Conservation (phyloP, 768 basidiomycete species). For the Collybia nuda region DNA sequence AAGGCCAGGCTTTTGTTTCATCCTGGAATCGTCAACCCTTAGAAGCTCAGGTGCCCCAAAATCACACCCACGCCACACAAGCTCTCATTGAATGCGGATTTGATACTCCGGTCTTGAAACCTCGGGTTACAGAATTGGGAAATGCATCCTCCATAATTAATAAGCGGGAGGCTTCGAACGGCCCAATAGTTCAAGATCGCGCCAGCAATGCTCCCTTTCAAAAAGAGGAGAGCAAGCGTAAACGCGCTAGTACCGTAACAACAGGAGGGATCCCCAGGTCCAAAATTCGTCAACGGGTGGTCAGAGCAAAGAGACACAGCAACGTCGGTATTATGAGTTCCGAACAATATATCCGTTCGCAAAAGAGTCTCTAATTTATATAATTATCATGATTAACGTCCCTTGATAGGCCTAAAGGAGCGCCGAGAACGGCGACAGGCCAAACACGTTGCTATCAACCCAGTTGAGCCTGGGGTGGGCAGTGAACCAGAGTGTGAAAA, state of each 20-base stretch:
- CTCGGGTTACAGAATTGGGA: conserved; percentile 30
- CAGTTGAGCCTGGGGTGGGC: conserved; percentile 18
- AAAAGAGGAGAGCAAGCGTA: conserved; percentile 1
- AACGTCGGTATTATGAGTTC: conserved; percentile 5
- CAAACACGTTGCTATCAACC: conserved; percentile 54
- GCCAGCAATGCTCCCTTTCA: not conserved
- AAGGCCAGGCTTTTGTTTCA: conserved; percentile 31
- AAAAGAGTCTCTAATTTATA: conserved; percentile 24
- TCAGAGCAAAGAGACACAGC: not conserved
- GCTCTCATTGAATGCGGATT: conserved; percentile 32
- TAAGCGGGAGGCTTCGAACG: not conserved
- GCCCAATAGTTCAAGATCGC: not conserved
- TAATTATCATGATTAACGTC: not conserved
- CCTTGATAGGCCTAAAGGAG: conserved; percentile 54
- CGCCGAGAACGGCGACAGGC: conserved; percentile 63
- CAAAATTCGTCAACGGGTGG: not conserved
- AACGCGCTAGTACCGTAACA: not conserved
- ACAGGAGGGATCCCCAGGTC: conserved; percentile 12
- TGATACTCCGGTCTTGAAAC: conserved; percentile 55
- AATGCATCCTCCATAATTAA: too few relatives aligned
- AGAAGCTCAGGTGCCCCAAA: not conserved
- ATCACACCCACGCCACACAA: not conserved
- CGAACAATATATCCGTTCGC: conserved; percentile 33
- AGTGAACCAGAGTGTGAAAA: conserved; percentile 13
- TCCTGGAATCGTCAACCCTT: conserved; percentile 24